Evolutionary conservation across 2,329 filamentous ascomycete species (phyloP), one percentile per base, ranked within the genome.

Genomic region (Pseudogymnoascus sp.): DNA sequence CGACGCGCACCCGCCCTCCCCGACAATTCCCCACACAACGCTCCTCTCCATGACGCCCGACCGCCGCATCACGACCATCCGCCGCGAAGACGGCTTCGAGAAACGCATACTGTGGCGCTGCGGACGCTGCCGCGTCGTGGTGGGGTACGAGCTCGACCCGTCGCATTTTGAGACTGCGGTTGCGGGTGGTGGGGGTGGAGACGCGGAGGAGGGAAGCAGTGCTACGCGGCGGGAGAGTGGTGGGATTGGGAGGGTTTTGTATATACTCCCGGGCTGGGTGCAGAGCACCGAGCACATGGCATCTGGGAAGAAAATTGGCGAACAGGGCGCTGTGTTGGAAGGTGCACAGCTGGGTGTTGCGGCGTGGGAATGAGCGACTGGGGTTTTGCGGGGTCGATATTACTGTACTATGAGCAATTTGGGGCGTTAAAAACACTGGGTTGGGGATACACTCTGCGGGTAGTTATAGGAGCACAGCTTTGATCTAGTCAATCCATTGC

Each of bases 71-170:
- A 75, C 77, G 9, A 72, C 86, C 0, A 73, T 86, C 5, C 73
- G 78, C 1, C 74, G 79, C 9, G 77, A 79, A 63, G 81, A 86
- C 61, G 86, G 85, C 4, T 88, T 88, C 63, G 86, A 89, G 74
- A 88, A 86, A 74, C 72, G 86, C 15, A 74, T 79, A 60, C 65
- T 82, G 3, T 74, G 81, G 63, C 74, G 79, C 19, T 89, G 86
- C 71, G 77, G 75, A 10, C 73, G 85, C 60, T 89, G 86, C 73
- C 74, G 76, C 30, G 69, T 86, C 26, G 76, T 80, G 0, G 74
- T 87, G 45, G 85, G 82, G 26, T 89, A 89, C 73, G 76, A 80
- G 67, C 71, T 88, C 39, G 81, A 83, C 66, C 72, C 72, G 68
- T 72, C 74, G 58, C 79, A 82, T 69, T 48, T 48, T 48, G 41